Base-by-base conservation (phyloP, 352 stramenopile species). In the Nothophytophthora sp. region DNA sequence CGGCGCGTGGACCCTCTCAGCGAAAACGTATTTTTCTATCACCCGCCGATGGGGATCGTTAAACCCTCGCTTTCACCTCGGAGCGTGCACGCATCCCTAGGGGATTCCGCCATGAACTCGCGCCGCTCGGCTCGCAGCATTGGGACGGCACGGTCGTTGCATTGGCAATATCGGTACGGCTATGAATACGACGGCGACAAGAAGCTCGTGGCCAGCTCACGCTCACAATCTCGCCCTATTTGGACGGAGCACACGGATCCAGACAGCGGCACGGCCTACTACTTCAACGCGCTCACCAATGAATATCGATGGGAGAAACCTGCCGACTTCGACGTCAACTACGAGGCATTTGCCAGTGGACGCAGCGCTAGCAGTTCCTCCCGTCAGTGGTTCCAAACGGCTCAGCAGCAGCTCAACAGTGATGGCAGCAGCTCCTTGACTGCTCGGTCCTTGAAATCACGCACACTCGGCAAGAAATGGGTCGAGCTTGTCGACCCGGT, bases 291-390 rank as follows among this genome's bases (percentile, higher is more conserved):
- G 10, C 67, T 92, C 3, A 88, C 79, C 23, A 56, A 78, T 38
- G 83, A 94, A 52, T 92, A 90, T 42, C 77, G 80, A 30, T 94
- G 83, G 83, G 83, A 88, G 32, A 82, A 82, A 44, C 82, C 80
- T 5, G 39, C 54, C 5, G 77, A 91, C 29, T 86, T 87, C 37
- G 79, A 78, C 5, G 49, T 74, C 23, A 55, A 61, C 33, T 90
- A 84, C 50, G 74, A 86, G 29, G 37, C 54, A 18, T 86, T 76
- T 28, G 48, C 55, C 18, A 76, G 56, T 13, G 60, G 63, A 5
- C 62, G 59, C 4, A 63, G 61, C 4, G 63, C 56, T 0, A 89
- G 55, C 19, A 61, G 68, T 33, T 70, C 67, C 2, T 76, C 63
- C n/a, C 67, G 74, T n/a, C 74, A 76, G 45, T 93, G 83, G 83